Evolutionary conservation across 2,329 filamentous ascomycete species (phyloP).

Genomic region (Triangularia verruculosa): DNA sequence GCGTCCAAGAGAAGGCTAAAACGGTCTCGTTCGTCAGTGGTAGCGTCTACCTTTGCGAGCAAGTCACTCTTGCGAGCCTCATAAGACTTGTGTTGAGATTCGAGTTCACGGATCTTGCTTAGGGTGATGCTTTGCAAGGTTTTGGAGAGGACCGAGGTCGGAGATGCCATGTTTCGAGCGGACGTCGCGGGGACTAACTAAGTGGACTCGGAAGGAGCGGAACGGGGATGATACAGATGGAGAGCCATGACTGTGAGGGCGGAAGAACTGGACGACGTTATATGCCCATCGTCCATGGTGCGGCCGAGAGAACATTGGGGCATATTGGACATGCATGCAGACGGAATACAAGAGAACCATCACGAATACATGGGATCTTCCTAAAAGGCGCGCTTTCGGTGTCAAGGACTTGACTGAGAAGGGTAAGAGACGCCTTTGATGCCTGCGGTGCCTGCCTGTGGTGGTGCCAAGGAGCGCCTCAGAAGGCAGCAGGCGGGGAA

Average conservation of each 20-base stretch:
- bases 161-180: slow-evolving; percentile 21
- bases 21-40: slow-evolving; percentile 20
- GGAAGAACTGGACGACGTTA: neutral
- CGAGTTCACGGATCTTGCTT: slow-evolving; percentile 33
- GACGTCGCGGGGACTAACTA: neutral
- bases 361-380: neutral
- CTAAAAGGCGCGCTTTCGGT: neutral
- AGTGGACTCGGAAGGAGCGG: neutral
- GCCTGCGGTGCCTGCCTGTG: neutral
- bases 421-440: neutral
- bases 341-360: neutral
- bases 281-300: neutral
- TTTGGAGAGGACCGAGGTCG: slow-evolving; percentile 29
- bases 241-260: neutral
- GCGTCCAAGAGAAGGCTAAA: slow-evolving; percentile 26
- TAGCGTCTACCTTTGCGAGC: slow-evolving; percentile 31
- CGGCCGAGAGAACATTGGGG: neutral
- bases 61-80: slow-evolving; percentile 42
- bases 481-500: neutral
- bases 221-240: neutral
- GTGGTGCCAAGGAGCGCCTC: neutral
- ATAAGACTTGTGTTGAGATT: slow-evolving; percentile 32
- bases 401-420: neutral
- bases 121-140: slow-evolving; percentile 32
- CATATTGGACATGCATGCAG: neutral